phyloP scores from a whole-genome alignment of 2,329 filamentous ascomycete species.

The Xylariaceae sp. region DNA sequence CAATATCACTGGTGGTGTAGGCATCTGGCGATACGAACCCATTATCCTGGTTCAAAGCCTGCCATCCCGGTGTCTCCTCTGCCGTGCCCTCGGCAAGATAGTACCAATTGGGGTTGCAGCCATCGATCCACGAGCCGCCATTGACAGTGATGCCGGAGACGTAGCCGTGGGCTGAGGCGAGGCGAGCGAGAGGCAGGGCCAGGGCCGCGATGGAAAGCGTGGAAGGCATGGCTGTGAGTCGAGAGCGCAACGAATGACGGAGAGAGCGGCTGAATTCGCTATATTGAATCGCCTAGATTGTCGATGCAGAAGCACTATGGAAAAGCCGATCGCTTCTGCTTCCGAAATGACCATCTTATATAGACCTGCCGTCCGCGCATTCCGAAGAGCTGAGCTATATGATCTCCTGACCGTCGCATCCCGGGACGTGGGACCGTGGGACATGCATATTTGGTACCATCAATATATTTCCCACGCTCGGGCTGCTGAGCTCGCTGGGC shows the following conservation, averaged over 20 bases:
- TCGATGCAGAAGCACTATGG: background rate
- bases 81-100: conserved; percentile 13
- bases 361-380: background rate
- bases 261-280: too few species aligned
- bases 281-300: too few species aligned
- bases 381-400: too few species aligned
- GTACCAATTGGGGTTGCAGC: conserved; percentile 22
- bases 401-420: too few species aligned
- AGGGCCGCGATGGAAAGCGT: conserved; percentile 7
- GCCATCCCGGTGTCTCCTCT: conserved; percentile 33
- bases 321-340: background rate
- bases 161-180: conserved; percentile 19
- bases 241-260: background rate
- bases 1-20: conserved; percentile 38
- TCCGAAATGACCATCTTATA: background rate
- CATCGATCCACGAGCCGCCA: conserved; percentile 12
- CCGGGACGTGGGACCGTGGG: too few species aligned
- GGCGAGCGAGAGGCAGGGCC: conserved; percentile 7
- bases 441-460: too few species aligned
- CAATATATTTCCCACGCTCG: too few species aligned
- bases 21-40: conserved; percentile 44
- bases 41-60: conserved; percentile 39
- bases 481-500: too few species aligned
- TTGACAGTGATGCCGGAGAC: conserved; percentile 19
- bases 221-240: conserved; percentile 11